A percentile compares a stretch with the other conserved stretches of the same genome.
Evolutionary conservation across 345 rosid genomes (phyloP).

Genomic region (Populus deltoides): DNA sequence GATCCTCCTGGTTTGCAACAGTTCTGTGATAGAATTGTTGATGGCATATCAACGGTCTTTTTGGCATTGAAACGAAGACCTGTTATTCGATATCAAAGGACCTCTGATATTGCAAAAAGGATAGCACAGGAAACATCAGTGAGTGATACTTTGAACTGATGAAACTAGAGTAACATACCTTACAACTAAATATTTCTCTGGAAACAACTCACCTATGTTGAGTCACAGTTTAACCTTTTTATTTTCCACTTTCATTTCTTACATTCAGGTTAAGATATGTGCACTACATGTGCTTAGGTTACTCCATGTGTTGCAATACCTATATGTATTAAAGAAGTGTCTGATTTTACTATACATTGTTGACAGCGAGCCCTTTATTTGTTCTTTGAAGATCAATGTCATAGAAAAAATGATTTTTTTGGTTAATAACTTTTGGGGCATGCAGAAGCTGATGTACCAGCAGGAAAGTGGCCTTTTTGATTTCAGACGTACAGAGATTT

Average conservation of each 20-base stretch:
- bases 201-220: not conserved
- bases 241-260: not conserved
- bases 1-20: conserved; percentile 94
- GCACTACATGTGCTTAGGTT: not conserved
- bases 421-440: conserved; percentile 16
- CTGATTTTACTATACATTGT: not conserved
- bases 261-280: not conserved
- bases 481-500: conserved; percentile 86
- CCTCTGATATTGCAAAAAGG: conserved; percentile 94
- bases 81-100: conserved; percentile 85
- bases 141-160: conserved; percentile 25
- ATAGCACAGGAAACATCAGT: conserved; percentile 94
- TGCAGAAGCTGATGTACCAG: conserved; percentile 96
- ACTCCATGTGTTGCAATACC: not conserved
- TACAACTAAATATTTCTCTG: not conserved
- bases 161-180: not conserved
- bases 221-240: not conserved
- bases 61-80: conserved; percentile 90
- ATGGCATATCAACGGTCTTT: conserved; percentile 80
- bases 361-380: not conserved
- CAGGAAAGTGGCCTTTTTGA: conserved; percentile 94
- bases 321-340: not conserved
- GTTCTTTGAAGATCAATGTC: not conserved
- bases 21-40: conserved; percentile 75
- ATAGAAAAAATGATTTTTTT: conserved; percentile 5